Percentiles rank a stretch among this genome's conserved stretches.
Conservation (phyloP, 768 basidiomycete genomes). For the Phaeotremella skinneri region DNA sequence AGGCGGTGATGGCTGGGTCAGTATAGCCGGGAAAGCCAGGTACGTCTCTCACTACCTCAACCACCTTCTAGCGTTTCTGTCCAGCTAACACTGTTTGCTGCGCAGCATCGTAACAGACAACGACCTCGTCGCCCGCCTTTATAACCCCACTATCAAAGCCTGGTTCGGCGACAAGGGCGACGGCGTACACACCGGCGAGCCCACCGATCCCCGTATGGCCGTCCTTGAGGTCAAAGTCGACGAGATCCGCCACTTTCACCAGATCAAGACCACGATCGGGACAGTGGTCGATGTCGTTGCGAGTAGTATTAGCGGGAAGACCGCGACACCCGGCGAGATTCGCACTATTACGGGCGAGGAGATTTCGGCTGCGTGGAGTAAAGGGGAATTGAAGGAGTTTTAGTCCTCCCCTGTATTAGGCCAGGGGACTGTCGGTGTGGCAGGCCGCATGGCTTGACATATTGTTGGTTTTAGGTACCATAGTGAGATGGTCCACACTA, state of each 20-base stretch:
- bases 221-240: conserved; percentile 72
- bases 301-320: conserved; percentile 63
- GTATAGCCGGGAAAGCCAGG: conserved; percentile 70
- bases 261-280: conserved; percentile 62
- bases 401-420: too few species aligned
- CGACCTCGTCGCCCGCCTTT: conserved; percentile 46
- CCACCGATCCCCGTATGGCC: conserved; percentile 72
- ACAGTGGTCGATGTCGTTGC: conserved; percentile 63
- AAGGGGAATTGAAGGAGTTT: conserved; percentile 39
- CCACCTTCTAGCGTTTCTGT: conserved; percentile 3
- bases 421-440: not conserved
- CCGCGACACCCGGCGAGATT: conserved; percentile 70
- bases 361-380: conserved; percentile 54
- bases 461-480: not conserved
- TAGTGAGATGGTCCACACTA: too few species aligned
- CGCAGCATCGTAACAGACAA: conserved; percentile 54
- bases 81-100: not conserved
- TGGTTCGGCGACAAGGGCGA: conserved; percentile 89
- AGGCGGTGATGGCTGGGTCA: conserved; percentile 72
- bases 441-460: not conserved
- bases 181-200: conserved; percentile 77
- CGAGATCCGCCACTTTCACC: conserved; percentile 73
- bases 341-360: conserved; percentile 70
- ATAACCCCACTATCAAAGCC: conserved; percentile 53
- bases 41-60: conserved; percentile 58